Percentiles rank a stretch among this genome's conserved stretches.
Conservation (phyloP, 2,329 filamentous ascomycete species). For the Teratosphaeria nubilosa region DNA sequence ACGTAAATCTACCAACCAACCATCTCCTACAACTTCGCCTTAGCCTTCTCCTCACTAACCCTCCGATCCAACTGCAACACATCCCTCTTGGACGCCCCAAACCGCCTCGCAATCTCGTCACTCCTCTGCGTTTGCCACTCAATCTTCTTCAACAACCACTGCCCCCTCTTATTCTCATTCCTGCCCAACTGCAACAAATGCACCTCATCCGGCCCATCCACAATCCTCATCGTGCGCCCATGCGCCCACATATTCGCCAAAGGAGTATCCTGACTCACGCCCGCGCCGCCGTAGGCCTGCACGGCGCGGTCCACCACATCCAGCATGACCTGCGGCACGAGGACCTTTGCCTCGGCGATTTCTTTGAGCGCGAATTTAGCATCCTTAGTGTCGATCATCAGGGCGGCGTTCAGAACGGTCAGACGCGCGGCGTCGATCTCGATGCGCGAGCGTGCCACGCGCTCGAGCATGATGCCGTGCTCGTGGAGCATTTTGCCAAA, state of each 20-base stretch:
- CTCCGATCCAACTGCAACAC: conserved; percentile 30
- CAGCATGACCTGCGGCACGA: conserved; percentile 72
- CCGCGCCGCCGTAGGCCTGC: conserved; percentile 82
- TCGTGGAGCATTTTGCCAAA: conserved; percentile 81
- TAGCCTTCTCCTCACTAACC: background rate
- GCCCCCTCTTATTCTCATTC: conserved; percentile 60
- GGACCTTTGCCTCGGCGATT: conserved; percentile 90
- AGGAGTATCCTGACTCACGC: conserved; percentile 89
- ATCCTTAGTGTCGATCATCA: conserved; percentile 82
- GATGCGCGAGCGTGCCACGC: conserved; percentile 82
- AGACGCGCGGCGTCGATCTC: conserved; percentile 90
- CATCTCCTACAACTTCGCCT: conserved; percentile 2
- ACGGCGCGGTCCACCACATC: conserved; percentile 89
- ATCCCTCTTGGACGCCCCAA: conserved; percentile 38
- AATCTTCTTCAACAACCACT: conserved; percentile 48
- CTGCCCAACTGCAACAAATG: conserved; percentile 72
- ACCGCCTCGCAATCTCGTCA: conserved; percentile 54
- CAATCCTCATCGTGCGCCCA: conserved; percentile 26
- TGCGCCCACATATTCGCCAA: conserved; percentile 50
- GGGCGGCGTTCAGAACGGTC: conserved; percentile 84
- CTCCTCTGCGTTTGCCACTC: conserved; percentile 55
- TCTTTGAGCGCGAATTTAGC: conserved; percentile 85
- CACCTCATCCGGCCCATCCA: conserved; percentile 91
- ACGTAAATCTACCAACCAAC: background rate
- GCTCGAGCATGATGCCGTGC: conserved; percentile 91